Percentiles rank a stretch among this genome's conserved stretches.
phyloP scores from a whole-genome alignment of 441 rosid genomes.

The Populus hybrid region DNA sequence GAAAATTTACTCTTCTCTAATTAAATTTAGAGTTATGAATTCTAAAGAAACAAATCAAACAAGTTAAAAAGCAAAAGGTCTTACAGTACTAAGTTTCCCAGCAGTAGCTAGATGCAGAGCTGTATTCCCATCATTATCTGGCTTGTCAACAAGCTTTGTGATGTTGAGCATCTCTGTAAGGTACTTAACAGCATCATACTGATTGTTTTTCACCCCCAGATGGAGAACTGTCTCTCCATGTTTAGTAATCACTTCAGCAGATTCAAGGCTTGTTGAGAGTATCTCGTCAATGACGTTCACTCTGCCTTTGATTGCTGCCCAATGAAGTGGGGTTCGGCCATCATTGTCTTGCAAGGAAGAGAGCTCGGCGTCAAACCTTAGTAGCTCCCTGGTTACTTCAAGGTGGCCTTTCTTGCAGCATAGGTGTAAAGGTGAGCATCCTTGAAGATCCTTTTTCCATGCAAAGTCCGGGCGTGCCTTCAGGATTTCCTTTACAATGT shows the following conservation, averaged over 20 bases:
- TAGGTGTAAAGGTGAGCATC: conserved; percentile 38
- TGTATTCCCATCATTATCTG: conserved; percentile 45
- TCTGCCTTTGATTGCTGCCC: conserved; percentile 45
- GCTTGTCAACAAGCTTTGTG: conserved; percentile 29
- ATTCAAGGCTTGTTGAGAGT: conserved; percentile 30
- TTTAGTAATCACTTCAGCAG: conserved; percentile 30
- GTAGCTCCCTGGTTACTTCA: conserved; percentile 39
- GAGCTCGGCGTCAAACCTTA: conserved; percentile 34
- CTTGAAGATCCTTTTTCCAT: conserved; percentile 31
- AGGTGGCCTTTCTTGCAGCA: conserved; percentile 45
- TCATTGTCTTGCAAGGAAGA: conserved; percentile 31
- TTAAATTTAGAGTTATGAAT: not conserved
- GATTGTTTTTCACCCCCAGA: conserved; percentile 42
- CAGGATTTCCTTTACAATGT: conserved; percentile 35
- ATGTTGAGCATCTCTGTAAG: conserved; percentile 33
- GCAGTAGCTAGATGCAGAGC: conserved; percentile 53
- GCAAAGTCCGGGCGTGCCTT: conserved; percentile 35
- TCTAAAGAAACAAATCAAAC: not conserved
- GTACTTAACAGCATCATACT: conserved; percentile 39
- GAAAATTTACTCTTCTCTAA: no score
- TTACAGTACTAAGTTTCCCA: conserved; percentile 36
- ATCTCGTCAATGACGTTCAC: conserved; percentile 41
- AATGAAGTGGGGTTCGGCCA: conserved; percentile 51
- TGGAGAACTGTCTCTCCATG: conserved; percentile 48
- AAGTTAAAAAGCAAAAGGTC: not conserved